These are phyloP conservation scores for Nothophoma quercina DNA, from an alignment of 2,329 filamentous ascomycete genomes.

Conservation along the genomic window DNA sequence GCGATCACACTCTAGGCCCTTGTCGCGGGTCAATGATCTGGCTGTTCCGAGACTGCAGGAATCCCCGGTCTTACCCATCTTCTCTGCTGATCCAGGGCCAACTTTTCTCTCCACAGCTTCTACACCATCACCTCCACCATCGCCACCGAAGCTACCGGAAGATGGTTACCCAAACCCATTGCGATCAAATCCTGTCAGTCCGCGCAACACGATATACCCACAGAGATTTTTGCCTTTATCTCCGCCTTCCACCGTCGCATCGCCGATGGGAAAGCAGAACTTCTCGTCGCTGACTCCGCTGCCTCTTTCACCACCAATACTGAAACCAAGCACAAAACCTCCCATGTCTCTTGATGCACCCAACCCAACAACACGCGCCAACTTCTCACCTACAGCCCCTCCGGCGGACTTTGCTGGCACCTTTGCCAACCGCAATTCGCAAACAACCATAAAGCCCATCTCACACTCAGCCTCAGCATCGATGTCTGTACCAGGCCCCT, in stretches of 20 bases:
- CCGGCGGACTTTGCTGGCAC: slow-evolving; percentile 22
- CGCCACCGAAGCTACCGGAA: slow-evolving; percentile 34
- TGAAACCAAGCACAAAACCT: slow-evolving; percentile 44
- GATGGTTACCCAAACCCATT: slow-evolving; percentile 35
- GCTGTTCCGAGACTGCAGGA: background rate
- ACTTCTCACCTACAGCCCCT: slow-evolving; percentile 32
- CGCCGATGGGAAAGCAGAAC: slow-evolving; percentile 28
- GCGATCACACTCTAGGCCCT: background rate
- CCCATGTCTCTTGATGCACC: slow-evolving; percentile 42
- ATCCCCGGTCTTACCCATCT: slow-evolving; percentile 19
- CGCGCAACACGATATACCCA: slow-evolving; percentile 21
- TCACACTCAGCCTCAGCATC: slow-evolving; percentile 37
- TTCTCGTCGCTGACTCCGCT: slow-evolving; percentile 39
- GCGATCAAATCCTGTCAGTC: slow-evolving; percentile 30
- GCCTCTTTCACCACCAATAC: slow-evolving; percentile 42
- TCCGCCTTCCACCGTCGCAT: slow-evolving; percentile 32
- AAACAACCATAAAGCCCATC: background rate
- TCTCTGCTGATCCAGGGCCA: slow-evolving; percentile 29
- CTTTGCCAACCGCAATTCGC: slow-evolving; percentile 17
- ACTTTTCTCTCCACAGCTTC: slow-evolving; percentile 46
- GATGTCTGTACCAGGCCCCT: slow-evolving; percentile 14
- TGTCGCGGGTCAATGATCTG: background rate
- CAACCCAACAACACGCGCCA: slow-evolving; percentile 43
- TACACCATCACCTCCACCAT: slow-evolving; percentile 44
- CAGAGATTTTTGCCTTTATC: slow-evolving; percentile 35